Percentiles rank a stretch among this genome's conserved stretches.
phyloP scores from a whole-genome alignment of 164 flowering plant genomes.

The Euptelea pleiosperma region DNA sequence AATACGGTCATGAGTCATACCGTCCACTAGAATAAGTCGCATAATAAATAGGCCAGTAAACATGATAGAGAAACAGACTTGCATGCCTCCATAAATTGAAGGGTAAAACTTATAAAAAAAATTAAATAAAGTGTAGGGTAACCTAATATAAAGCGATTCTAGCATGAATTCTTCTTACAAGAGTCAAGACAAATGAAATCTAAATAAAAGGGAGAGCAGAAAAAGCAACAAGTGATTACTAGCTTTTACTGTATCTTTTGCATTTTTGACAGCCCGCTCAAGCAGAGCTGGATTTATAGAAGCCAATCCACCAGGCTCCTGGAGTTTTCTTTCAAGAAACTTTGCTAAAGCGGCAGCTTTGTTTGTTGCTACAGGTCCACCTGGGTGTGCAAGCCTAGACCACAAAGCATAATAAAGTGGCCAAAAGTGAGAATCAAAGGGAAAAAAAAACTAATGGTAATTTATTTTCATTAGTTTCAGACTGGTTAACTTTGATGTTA shows the following conservation, averaged over 20 bases:
- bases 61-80: too few species aligned
- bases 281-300: constrained; percentile 63
- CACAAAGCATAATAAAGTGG: constrained; percentile 3
- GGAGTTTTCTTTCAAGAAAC: constrained; percentile 78
- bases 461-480: background rate
- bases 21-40: too few species aligned
- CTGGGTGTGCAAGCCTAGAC: constrained; percentile 82
- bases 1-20: too few species aligned
- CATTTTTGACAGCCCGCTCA: constrained; percentile 73
- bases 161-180: background rate
- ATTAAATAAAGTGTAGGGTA: too few species aligned
- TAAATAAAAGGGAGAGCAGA: background rate
- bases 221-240: constrained; percentile 22
- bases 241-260: constrained; percentile 57
- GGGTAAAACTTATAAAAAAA: too few species aligned
- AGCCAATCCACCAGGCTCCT: constrained; percentile 74
- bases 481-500: too few species aligned
- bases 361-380: constrained; percentile 82
- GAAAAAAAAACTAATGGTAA: background rate
- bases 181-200: background rate
- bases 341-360: constrained; percentile 95
- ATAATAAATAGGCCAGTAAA: too few species aligned
- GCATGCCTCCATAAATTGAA: too few species aligned
- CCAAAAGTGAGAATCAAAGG: background rate
- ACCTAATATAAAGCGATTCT: background rate